Evolutionary conservation across 805 yeast species (phyloP).

Genomic region (Saturnispora halmiae): DNA sequence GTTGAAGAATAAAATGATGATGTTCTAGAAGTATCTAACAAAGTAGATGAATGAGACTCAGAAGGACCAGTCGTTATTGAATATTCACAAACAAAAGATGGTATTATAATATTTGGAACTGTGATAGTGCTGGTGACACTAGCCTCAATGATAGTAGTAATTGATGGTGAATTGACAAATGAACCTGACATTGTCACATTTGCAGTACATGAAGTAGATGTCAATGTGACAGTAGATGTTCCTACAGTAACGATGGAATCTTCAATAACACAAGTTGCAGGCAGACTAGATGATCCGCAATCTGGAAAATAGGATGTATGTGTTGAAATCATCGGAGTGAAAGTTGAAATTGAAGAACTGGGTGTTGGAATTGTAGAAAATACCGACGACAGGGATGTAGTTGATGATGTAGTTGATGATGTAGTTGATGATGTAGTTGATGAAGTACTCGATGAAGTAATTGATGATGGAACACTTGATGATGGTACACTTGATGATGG

Average conservation of each 20-base stretch:
- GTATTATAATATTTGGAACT: not conserved
- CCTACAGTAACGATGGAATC: conserved; percentile 1
- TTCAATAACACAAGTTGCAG: not conserved
- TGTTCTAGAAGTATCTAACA: not conserved
- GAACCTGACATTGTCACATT: not conserved
- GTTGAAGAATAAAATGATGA: not conserved
- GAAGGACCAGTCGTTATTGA: not conserved
- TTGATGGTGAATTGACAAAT: not conserved
- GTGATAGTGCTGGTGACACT: not conserved
- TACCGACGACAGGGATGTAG: not conserved
- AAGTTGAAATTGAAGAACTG: not conserved
- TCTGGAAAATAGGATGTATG: conserved; percentile 1
- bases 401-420: not conserved
- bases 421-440: not conserved
- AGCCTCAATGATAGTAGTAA: not conserved
- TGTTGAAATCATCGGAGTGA: conserved; percentile 3
- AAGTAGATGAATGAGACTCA: not conserved
- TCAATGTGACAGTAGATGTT: not conserved
- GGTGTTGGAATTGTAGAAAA: not conserved
- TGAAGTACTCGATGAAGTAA: not conserved
- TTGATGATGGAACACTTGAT: not conserved
- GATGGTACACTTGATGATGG: not conserved
- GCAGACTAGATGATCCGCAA: not conserved
- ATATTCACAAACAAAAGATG: not conserved
- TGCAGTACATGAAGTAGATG: conserved; percentile 6